These are phyloP conservation scores for Fusarium sp. DNA, from an alignment of 2,329 filamentous ascomycete species.

Conservation along the genomic window DNA sequence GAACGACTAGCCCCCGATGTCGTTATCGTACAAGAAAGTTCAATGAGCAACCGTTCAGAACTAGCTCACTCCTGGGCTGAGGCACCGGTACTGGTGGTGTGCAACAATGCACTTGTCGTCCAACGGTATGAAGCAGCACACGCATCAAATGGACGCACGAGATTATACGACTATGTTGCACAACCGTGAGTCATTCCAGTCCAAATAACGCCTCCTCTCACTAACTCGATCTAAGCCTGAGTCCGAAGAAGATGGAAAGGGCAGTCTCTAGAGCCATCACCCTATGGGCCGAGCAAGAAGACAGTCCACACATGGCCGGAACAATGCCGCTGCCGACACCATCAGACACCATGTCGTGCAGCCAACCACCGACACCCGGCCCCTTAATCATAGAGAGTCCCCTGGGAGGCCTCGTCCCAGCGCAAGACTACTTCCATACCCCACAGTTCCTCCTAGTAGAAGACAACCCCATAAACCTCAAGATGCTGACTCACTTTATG, in stretches of 20 bases:
- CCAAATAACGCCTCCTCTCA: too few species aligned
- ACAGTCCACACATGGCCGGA: neutral
- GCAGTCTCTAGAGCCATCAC: conserved; percentile 8
- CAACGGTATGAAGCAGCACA: conserved; percentile 31
- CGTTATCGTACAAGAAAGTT: conserved; percentile 25
- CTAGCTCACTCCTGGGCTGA: neutral
- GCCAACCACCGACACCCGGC: neutral
- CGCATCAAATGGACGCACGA: conserved; percentile 9
- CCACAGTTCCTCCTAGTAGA: conserved; percentile 49
- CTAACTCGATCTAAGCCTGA: conserved; percentile 37
- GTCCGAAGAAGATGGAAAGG: conserved; percentile 49
- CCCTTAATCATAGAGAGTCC: neutral
- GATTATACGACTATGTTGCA: conserved; percentile 49
- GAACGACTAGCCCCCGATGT: conserved; percentile 34
- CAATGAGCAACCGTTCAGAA: neutral
- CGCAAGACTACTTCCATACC: neutral
- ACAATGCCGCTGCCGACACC: neutral
- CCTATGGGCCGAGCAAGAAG: neutral
- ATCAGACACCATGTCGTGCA: neutral
- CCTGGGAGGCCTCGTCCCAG: neutral
- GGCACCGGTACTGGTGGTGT: conserved; percentile 44
- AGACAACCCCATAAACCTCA: conserved; percentile 52
- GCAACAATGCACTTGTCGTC: conserved; percentile 43
- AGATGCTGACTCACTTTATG: conserved; percentile 47
- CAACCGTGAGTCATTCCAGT: conserved; percentile 51